Evolutionary conservation across 441 rosid species (phyloP).

Genomic region (Erodium chrysanthum): DNA sequence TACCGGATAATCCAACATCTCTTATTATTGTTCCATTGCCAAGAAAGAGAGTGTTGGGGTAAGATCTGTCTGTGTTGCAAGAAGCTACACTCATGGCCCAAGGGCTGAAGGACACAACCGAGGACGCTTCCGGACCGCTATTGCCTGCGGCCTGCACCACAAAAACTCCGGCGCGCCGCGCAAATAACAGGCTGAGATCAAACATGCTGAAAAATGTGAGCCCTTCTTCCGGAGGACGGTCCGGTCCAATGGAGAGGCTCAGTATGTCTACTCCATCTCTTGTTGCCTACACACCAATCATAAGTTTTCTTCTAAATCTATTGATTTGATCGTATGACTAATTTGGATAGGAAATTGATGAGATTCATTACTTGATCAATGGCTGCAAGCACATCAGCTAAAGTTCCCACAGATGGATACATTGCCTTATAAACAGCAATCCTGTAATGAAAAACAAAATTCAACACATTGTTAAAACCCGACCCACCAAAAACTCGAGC

Average conservation of each 20-base stretch:
- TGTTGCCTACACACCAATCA: constrained; percentile 30
- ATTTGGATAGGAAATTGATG: neutral
- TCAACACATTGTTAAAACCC: too few relatives aligned
- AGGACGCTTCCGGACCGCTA: constrained; percentile 44
- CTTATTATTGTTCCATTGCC: constrained; percentile 36
- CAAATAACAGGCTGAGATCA: constrained; percentile 38
- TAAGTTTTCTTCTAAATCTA: neutral
- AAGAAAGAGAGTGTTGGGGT: constrained; percentile 38
- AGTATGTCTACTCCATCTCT: constrained; percentile 53
- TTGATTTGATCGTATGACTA: neutral
- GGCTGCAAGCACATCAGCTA: constrained; percentile 58
- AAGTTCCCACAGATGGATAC: constrained; percentile 45
- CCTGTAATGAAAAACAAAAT: constrained; percentile 21
- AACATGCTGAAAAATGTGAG: constrained; percentile 42
- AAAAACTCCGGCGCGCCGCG: constrained; percentile 50
- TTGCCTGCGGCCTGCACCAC: constrained; percentile 66
- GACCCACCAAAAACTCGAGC: too few relatives aligned
- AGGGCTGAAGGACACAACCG: constrained; percentile 52
- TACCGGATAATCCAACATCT: constrained; percentile 54
- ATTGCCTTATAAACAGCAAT: constrained; percentile 57
- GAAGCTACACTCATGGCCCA: constrained; percentile 47
- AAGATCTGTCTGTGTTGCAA: constrained; percentile 41
- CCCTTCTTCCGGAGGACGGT: constrained; percentile 39
- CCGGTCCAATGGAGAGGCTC: constrained; percentile 36
- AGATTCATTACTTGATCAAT: constrained; percentile 44